Evolutionary conservation across 2,329 filamentous ascomycete genomes (phyloP).

Genomic region (Ophiostoma sp.): DNA sequence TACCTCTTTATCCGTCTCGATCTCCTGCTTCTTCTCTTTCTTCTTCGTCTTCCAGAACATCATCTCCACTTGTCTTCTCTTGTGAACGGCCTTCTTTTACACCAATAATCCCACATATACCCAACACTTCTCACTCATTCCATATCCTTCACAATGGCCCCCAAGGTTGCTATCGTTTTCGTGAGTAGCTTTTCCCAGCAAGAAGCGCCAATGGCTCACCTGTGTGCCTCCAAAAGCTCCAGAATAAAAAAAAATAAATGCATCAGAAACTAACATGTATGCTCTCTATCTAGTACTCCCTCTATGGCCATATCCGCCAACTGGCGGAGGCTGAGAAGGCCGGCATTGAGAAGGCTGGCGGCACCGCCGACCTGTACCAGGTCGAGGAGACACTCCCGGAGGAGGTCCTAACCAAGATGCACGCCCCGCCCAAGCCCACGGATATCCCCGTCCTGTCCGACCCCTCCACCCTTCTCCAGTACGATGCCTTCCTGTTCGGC

Average conservation of each 20-base stretch:
- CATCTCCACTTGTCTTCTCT: not conserved
- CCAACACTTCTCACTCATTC: not conserved
- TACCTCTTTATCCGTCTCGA: not conserved
- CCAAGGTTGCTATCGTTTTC: constrained; percentile 88
- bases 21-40: not conserved
- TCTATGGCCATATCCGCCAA: constrained; percentile 86
- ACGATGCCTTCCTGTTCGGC: constrained; percentile 89
- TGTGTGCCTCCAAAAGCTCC: not conserved
- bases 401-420: constrained; percentile 86
- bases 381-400: constrained; percentile 81
- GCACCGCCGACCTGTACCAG: constrained; percentile 80
- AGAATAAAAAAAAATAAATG: no score
- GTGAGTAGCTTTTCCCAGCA: constrained; percentile 52
- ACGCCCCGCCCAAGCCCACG: constrained; percentile 75
- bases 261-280: not conserved
- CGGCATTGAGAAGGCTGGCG: constrained; percentile 86
- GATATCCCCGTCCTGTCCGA: constrained; percentile 64
- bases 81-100: not conserved
- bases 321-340: constrained; percentile 87
- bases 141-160: constrained; percentile 65
- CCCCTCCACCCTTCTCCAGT: constrained; percentile 63
- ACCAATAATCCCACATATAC: constrained; percentile 18
- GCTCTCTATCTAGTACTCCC: constrained; percentile 68
- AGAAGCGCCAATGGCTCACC: not conserved
- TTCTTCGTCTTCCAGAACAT: not conserved